phyloP scores from a whole-genome alignment of 73 alveolate species.

The Paramecium sonneborni region DNA sequence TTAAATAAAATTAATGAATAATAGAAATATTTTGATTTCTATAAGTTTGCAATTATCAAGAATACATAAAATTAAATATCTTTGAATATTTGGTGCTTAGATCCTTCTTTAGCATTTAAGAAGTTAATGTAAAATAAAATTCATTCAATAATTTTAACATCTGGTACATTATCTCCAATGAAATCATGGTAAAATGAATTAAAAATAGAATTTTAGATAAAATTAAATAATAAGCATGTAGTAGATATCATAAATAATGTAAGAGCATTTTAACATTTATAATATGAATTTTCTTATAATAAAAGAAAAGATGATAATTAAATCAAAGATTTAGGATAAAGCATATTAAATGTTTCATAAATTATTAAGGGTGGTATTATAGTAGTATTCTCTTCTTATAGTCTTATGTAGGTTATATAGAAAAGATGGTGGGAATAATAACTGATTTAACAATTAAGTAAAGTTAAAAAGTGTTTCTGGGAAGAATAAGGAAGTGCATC shows the following conservation, averaged over 20 bases:
- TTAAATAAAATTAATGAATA: neutral
- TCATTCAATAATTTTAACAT: conserved; percentile 79
- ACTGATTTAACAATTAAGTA: conserved; percentile 75
- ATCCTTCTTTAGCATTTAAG: conserved; percentile 91
- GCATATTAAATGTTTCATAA: conserved; percentile 73
- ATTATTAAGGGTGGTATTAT: conserved; percentile 91
- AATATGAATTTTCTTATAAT: conserved; percentile 74
- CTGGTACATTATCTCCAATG: conserved; percentile 95
- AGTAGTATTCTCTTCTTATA: conserved; percentile 92
- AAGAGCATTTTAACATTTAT: conserved; percentile 72
- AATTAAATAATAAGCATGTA: conserved; percentile 90
- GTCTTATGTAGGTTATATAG: conserved; percentile 77
- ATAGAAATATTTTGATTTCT: neutral
- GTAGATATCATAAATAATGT: conserved; percentile 80
- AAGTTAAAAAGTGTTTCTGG: conserved; percentile 78
- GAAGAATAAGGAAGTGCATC: conserved; percentile 84
- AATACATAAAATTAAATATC: conserved; percentile 32
- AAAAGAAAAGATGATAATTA: conserved; percentile 83
- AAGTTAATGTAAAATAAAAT: conserved; percentile 67
- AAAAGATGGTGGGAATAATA: conserved; percentile 79
- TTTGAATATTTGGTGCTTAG: conserved; percentile 88
- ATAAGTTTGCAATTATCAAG: neutral
- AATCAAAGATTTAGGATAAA: too few relatives aligned
- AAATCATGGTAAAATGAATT: conserved; percentile 88
- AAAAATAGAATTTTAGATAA: conserved; percentile 75